Conservation (phyloP, 2,329 filamentous ascomycete genomes). For the Xenoacremonium recifei region DNA sequence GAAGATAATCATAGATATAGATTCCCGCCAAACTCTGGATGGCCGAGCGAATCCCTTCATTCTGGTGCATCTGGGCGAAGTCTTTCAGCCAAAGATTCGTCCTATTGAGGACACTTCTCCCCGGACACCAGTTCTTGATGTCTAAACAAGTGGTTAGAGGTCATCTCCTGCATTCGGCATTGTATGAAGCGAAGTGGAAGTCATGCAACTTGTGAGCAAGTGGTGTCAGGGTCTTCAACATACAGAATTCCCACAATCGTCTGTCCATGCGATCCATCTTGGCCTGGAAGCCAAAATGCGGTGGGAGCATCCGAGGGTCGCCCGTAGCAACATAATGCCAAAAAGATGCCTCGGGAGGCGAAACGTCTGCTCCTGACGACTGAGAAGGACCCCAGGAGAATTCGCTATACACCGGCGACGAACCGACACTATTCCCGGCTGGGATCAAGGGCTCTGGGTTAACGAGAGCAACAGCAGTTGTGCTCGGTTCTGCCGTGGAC, state of each 20-base stretch:
- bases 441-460: too few relatives aligned
- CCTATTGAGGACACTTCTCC: conserved; percentile 34
- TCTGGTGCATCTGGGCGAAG: conserved; percentile 38
- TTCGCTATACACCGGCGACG: conserved; percentile 12
- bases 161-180: not conserved
- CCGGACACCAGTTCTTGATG: conserved; percentile 39
- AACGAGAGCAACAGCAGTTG: too few relatives aligned
- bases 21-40: conserved; percentile 41
- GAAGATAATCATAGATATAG: conserved; percentile 41
- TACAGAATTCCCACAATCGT: conserved; percentile 35
- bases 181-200: not conserved
- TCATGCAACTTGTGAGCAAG: not conserved
- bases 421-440: not conserved
- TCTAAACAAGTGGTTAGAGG: conserved; percentile 24
- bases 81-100: conserved; percentile 41
- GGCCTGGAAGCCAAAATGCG: conserved; percentile 29
- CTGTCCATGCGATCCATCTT: conserved; percentile 34
- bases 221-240: conserved; percentile 15
- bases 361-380: conserved; percentile 5
- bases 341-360: conserved; percentile 9
- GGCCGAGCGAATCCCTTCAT: conserved; percentile 32
- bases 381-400: conserved; percentile 6
- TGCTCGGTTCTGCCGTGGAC: too few relatives aligned
- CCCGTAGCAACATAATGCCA: conserved; percentile 8
- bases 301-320: conserved; percentile 25